Evolutionary conservation across 768 basidiomycete species (phyloP).

Genomic region (Roridomyces roridus): DNA sequence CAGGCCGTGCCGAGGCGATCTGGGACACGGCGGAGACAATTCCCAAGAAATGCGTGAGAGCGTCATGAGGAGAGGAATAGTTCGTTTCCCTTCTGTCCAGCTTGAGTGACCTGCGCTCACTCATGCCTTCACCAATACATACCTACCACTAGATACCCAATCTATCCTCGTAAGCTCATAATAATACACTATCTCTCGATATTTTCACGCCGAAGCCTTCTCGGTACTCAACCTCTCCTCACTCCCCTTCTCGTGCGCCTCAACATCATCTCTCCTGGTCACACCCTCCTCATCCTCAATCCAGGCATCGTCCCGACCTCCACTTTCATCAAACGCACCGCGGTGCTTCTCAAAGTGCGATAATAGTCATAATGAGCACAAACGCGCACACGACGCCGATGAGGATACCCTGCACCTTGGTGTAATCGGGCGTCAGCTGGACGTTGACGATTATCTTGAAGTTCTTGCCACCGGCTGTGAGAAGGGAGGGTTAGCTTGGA

Average conservation of each 20-base stretch:
- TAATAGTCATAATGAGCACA: conserved; percentile 73
- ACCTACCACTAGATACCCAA: no score
- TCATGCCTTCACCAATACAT: no score
- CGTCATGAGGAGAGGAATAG: no score
- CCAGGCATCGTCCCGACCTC: conserved; percentile 51
- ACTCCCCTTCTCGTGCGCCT: conserved; percentile 17
- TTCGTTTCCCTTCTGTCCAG: no score
- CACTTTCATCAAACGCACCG: conserved; percentile 81
- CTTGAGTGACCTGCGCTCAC: no score
- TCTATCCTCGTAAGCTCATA: no score
- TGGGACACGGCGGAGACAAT: no score
- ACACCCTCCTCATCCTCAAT: conserved; percentile 31
- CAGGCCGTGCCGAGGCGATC: no score
- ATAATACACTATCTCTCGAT: no score
- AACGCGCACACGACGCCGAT: conserved; percentile 86
- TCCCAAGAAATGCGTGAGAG: no score
- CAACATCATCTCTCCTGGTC: conserved; percentile 9
- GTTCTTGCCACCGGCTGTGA: conserved; percentile 65
- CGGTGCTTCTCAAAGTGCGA: conserved; percentile 89
- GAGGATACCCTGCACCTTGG: conserved; percentile 86
- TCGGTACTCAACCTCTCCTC: conserved; percentile 24
- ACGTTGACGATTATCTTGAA: conserved; percentile 61
- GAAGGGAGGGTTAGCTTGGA: no score
- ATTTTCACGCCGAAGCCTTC: no score
- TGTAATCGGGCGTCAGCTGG: conserved; percentile 64